These are phyloP conservation scores for Cucurbita maxima DNA, from an alignment of 306 rosid genomes.

Conservation along the genomic window DNA sequence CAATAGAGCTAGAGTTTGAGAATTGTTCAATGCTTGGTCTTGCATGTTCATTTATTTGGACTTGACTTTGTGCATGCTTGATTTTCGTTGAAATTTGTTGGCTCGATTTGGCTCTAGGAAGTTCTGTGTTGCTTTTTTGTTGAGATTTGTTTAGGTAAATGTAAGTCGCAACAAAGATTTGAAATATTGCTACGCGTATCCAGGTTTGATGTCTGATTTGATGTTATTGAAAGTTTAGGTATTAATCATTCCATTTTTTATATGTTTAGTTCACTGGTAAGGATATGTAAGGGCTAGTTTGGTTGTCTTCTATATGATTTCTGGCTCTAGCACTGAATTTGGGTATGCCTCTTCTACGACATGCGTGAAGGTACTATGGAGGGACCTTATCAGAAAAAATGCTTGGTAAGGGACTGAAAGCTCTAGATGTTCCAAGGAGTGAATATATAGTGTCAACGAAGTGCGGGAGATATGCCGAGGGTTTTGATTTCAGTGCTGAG, in stretches of 20 bases:
- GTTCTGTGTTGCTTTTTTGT: not conserved
- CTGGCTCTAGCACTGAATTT: not conserved
- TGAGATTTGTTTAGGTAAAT: not conserved
- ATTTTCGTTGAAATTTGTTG: too few species aligned
- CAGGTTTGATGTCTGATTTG: not conserved
- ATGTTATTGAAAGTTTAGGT: not conserved
- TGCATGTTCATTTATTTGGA: too few species aligned
- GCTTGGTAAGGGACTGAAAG: constrained; percentile 70
- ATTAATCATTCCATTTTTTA: not conserved
- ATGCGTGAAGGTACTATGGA: constrained; percentile 50
- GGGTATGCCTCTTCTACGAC: not conserved
- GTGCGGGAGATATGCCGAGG: constrained; percentile 72
- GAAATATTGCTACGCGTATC: not conserved
- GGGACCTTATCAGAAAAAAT: constrained; percentile 67
- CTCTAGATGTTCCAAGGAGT: constrained; percentile 51
- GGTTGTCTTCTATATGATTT: not conserved
- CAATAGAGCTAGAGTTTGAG: too few species aligned
- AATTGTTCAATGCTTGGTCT: too few species aligned
- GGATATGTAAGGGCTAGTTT: not conserved
- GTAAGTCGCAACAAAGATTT: not conserved
- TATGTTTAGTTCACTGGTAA: not conserved
- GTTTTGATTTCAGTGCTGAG: constrained; percentile 82
- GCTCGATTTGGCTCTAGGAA: not conserved
- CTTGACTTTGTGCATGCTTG: too few species aligned
- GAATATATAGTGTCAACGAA: constrained; percentile 75